Base-by-base conservation (phyloP, 352 stramenopile genomes). In the Pythium aquatile region DNA sequence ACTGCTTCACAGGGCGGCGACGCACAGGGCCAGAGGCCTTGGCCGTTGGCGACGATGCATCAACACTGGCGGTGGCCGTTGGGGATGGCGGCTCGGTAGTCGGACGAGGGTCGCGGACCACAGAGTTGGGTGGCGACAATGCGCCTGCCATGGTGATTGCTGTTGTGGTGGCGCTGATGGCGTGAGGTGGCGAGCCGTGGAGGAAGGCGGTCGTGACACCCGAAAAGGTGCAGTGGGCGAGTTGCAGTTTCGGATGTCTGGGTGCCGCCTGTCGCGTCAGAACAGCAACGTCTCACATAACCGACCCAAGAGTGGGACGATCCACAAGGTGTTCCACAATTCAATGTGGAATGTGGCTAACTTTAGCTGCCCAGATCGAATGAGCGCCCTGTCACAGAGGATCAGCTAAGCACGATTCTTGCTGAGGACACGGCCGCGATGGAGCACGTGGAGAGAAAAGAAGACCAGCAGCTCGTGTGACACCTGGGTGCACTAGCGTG, bases 1-100 rank as follows among this genome's bases (percentile, higher is more conserved):
- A 90, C 62, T 85, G 81, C 66, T 90, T 88, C 55, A 87, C 75
- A 3, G 73, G 56, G 1, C 66, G 66, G 40, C 48, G 60, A 2
- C 42, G 48, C 17, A 32, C 42, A 5, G 44, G 42, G 49, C 26
- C 26, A 20, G 49, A n/a, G 32, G 28, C 30, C n/a, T 58, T 47
- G 52, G 10, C 24, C 14, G 20, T 52, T 37, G 60, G 17, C 3
- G 32, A 20, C 33, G 35, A 29, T 0, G 58, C 33, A 3, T 52
- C 39, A 5, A 42, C 55, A 13, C 24, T 35, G 2, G 39, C 14
- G 10, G 52, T 16, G 2, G 39, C 20, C 39, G 42, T 51, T 13
- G 49, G 37, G 13, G 56, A 53, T 37, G 48, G 26, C 28, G 33
- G 33, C 28, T 61, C 53, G 42, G 33, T 28, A 7, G 55, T 20